Evolutionary conservation across 2,329 filamentous ascomycete genomes (phyloP).

Genomic region (Apiospora marii): DNA sequence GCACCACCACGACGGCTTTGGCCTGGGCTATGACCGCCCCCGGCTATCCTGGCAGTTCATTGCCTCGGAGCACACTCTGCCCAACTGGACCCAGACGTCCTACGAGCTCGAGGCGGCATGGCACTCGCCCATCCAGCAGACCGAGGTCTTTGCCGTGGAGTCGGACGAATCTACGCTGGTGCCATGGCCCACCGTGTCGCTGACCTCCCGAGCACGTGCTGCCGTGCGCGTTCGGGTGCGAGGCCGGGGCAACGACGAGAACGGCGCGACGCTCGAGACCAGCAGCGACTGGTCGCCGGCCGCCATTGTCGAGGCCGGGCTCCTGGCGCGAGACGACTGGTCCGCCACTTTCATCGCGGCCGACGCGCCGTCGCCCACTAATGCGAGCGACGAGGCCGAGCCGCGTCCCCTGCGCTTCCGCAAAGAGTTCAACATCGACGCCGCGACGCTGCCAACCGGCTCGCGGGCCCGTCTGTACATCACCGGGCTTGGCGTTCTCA

Average conservation of each 20-base stretch:
- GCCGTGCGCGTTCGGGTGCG: constrained; percentile 45
- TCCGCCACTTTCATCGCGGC: constrained; percentile 40
- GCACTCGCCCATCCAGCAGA: constrained; percentile 30
- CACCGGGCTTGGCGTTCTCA: constrained; percentile 54
- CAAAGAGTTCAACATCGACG: neutral
- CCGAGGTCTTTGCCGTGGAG: constrained; percentile 38
- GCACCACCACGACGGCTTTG: constrained; percentile 48
- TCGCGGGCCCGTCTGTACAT: constrained; percentile 52
- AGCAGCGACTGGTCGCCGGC: constrained; percentile 38
- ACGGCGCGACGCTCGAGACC: constrained; percentile 31
- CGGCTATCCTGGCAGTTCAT: constrained; percentile 57
- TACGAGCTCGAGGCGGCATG: constrained; percentile 52
- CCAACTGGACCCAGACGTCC: constrained; percentile 51
- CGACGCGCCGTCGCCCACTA: constrained; percentile 31
- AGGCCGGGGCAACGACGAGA: constrained; percentile 34
- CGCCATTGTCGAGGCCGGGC: constrained; percentile 46
- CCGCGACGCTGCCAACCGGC: neutral
- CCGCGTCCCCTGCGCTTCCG: neutral
- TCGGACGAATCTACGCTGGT: constrained; percentile 50
- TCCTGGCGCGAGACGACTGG: constrained; percentile 40
- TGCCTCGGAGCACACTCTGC: constrained; percentile 28
- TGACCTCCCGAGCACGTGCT: constrained; percentile 43
- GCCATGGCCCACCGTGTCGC: constrained; percentile 51
- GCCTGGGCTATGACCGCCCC: constrained; percentile 52
- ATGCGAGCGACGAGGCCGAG: neutral